Conservation (phyloP, 306 rosid genomes). For the Chamaecrista fasciculata region DNA sequence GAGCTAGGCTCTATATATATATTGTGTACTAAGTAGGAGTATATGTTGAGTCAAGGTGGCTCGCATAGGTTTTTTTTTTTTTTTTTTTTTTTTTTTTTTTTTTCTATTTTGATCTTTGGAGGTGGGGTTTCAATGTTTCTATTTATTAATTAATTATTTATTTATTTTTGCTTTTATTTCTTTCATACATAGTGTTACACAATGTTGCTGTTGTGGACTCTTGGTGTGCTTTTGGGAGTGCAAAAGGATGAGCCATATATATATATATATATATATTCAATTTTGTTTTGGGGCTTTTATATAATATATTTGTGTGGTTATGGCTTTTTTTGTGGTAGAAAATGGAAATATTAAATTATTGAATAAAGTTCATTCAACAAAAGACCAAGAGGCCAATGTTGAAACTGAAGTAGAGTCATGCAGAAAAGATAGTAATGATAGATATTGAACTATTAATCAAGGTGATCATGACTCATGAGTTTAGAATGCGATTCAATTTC, state of each 20-base stretch:
- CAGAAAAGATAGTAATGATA: no score
- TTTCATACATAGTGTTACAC: slow-evolving; percentile 1
- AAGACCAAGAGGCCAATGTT: no score
- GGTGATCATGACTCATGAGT: no score
- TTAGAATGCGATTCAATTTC: no score
- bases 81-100: not conserved
- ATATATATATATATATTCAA: no score
- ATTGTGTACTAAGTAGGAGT: not conserved
- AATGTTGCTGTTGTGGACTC: not conserved
- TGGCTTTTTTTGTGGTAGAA: no score
- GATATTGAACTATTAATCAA: no score
- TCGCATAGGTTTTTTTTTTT: not conserved
- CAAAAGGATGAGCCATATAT: not conserved
- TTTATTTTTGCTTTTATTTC: not conserved
- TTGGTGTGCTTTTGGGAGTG: not conserved
- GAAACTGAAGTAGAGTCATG: no score
- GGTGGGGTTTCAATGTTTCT: slow-evolving; percentile 1
- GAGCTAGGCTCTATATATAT: not conserved
- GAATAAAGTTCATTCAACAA: no score
- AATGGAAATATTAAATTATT: no score
- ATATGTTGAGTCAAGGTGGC: slow-evolving; percentile 5
- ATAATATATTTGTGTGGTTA: no score
- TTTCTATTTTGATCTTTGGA: not conserved
- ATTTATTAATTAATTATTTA: not conserved
- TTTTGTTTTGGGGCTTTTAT: not conserved